A percentile compares a stretch with the other conserved stretches of the same genome.
Conservation (phyloP, 2,329 filamentous ascomycete genomes). For the Fonsecaea nubica region DNA sequence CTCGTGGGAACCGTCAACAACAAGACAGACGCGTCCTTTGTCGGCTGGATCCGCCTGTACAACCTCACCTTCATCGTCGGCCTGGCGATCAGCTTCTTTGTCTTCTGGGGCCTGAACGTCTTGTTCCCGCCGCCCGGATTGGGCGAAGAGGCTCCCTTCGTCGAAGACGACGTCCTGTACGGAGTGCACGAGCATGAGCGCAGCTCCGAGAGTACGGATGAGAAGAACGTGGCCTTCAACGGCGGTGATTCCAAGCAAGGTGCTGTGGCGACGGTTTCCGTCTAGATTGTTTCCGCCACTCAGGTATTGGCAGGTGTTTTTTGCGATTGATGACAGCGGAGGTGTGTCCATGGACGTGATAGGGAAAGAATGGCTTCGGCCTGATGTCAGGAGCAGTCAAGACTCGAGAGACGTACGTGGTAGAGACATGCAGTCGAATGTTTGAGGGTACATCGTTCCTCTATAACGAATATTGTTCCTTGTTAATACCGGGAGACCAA, state of each 20-base stretch:
- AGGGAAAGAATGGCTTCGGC: neutral
- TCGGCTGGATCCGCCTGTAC: constrained; percentile 39
- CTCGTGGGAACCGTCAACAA: constrained; percentile 38
- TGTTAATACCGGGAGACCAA: too few species aligned
- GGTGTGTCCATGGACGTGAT: neutral
- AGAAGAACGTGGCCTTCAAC: constrained; percentile 14
- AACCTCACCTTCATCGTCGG: constrained; percentile 41
- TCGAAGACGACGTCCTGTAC: constrained; percentile 29
- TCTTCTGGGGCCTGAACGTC: constrained; percentile 32
- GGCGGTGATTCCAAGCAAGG: constrained; percentile 5
- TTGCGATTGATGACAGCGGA: neutral
- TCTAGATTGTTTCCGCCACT: neutral
- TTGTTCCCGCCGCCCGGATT: constrained; percentile 37
- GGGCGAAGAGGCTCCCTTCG: constrained; percentile 36
- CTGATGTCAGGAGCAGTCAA: neutral
- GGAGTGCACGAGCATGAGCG: constrained; percentile 16
- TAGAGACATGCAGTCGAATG: neutral
- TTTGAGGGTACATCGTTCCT: neutral
- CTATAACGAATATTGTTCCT: too few species aligned
- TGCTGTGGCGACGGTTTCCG: constrained; percentile 24
- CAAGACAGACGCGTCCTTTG: constrained; percentile 21
- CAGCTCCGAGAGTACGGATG: neutral
- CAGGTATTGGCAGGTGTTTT: neutral
- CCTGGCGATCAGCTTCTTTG: constrained; percentile 37
- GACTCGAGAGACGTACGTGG: neutral